These are phyloP conservation scores for Cryptosporidium xiaoi DNA, from an alignment of 169 alveolate genomes.

Conservation along the genomic window DNA sequence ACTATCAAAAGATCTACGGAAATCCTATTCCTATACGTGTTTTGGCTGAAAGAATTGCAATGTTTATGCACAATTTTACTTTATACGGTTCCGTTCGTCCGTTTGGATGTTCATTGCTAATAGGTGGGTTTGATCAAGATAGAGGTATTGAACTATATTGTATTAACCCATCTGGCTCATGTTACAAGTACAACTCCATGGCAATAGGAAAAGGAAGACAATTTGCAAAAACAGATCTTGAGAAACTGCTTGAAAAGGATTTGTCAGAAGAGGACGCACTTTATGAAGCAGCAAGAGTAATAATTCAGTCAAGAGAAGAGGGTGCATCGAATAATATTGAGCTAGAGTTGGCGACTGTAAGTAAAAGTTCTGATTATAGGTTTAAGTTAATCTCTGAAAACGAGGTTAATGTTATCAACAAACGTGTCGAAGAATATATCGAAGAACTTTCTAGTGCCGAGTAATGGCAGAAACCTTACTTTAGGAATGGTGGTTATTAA, in stretches of 20 bases:
- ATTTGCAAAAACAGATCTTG: constrained; percentile 92
- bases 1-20: constrained; percentile 88
- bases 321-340: constrained; percentile 74
- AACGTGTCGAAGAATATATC: constrained; percentile 56
- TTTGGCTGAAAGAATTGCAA: constrained; percentile 92
- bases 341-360: constrained; percentile 76
- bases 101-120: constrained; percentile 90
- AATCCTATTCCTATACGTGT: constrained; percentile 88
- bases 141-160: constrained; percentile 89
- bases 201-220: constrained; percentile 95
- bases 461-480: neutral
- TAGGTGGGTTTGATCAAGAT: constrained; percentile 86
- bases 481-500: neutral
- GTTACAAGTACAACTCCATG: constrained; percentile 91
- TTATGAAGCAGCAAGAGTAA: constrained; percentile 71
- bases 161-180: constrained; percentile 92
- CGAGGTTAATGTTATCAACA: constrained; percentile 16
- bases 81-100: constrained; percentile 93
- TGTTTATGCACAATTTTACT: constrained; percentile 91
- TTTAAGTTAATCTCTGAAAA: constrained; percentile 29
- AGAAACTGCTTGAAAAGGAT: constrained; percentile 80
- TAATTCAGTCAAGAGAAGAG: constrained; percentile 76
- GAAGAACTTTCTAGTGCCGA: constrained; percentile 65
- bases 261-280: constrained; percentile 76
- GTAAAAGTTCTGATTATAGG: constrained; percentile 33